Conservation (phyloP, 108 stramenopile genomes). For the Skeletonema grethae region DNA sequence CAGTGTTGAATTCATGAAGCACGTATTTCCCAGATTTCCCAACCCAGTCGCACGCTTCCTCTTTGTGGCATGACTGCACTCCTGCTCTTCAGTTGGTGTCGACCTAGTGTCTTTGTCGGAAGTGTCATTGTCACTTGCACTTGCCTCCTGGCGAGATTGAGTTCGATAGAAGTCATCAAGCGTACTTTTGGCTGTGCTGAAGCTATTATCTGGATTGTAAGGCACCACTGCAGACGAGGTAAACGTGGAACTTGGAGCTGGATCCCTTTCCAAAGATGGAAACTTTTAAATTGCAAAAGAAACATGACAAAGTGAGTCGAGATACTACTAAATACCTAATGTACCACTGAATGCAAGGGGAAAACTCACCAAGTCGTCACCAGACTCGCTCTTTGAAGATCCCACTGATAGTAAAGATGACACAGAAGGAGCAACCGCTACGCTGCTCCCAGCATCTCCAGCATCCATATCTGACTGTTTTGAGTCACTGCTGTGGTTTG, state of each 20-base stretch:
- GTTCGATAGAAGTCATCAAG: neutral
- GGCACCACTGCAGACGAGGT: conserved; percentile 5
- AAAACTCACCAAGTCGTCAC: conserved; percentile 2
- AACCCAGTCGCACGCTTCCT: conserved; percentile 39
- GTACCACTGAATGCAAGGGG: neutral
- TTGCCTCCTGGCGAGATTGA: neutral
- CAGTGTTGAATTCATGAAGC: conserved; percentile 89
- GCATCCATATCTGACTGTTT: neutral
- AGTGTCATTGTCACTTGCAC: neutral
- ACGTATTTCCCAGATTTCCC: conserved; percentile 95
- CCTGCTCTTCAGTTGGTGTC: neutral
- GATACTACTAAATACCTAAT: neutral
- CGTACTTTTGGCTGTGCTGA: neutral
- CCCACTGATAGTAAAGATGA: neutral
- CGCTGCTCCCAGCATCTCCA: conserved; percentile 1
- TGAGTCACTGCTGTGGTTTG: neutral
- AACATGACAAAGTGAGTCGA: neutral
- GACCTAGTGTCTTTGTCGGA: neutral
- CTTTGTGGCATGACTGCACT: neutral
- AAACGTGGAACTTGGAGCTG: neutral
- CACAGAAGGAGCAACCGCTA: conserved; percentile 1
- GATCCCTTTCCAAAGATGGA: neutral
- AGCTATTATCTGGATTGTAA: neutral
- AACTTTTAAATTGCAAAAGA: neutral
- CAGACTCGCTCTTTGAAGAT: neutral